Evolutionary conservation across 345 rosid species (phyloP).

Genomic region (Arabis hirsuta): DNA sequence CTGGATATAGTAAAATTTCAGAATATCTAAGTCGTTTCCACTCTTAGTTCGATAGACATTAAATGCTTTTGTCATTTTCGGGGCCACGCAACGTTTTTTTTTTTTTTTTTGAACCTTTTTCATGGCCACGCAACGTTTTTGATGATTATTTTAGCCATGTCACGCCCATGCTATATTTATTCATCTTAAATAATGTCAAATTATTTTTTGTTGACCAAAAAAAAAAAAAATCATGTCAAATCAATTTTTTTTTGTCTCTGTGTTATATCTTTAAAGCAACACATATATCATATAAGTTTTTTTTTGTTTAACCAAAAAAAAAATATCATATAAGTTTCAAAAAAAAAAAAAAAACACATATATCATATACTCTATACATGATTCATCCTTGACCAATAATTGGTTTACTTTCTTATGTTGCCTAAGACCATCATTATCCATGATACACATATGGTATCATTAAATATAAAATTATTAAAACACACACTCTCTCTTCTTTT

Average conservation of each 20-base stretch:
- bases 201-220: background rate
- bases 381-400: background rate
- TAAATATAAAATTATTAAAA: too few species aligned
- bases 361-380: background rate
- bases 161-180: conserved; percentile 17
- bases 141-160: conserved; percentile 11
- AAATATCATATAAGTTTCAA: too few species aligned
- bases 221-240: background rate
- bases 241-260: background rate
- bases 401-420: too few species aligned
- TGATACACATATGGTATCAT: too few species aligned
- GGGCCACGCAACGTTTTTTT: background rate
- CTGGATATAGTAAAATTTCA: background rate
- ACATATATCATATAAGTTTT: background rate
- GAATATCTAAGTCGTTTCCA: background rate
- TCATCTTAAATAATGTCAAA: conserved; percentile 9
- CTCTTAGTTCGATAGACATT: background rate
- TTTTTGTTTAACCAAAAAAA: too few species aligned
- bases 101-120: too few species aligned
- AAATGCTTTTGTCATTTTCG: conserved; percentile 8
- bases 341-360: background rate
- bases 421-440: too few species aligned
- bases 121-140: conserved; percentile 11
- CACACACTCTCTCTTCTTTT: too few species aligned
- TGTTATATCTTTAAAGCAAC: background rate